These are phyloP conservation scores for Pseudohalonectria lignicola DNA, from an alignment of 2,329 filamentous ascomycete genomes.

Conservation along the genomic window DNA sequence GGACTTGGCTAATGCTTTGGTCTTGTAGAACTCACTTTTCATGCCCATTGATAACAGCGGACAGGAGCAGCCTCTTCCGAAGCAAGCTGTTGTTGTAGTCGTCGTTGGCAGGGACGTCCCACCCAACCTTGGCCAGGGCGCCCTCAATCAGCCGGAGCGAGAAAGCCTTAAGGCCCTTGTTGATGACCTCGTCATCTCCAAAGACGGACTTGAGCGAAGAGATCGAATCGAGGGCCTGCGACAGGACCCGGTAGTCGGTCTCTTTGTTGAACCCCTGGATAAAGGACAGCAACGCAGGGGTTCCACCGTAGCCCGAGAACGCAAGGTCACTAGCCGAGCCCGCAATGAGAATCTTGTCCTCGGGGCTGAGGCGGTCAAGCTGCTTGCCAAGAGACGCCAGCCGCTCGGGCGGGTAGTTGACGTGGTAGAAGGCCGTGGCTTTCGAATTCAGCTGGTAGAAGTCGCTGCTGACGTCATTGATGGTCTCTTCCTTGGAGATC, in stretches of 20 bases:
- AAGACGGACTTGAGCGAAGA: constrained; percentile 77
- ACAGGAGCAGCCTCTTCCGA: constrained; percentile 67
- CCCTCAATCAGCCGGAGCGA: constrained; percentile 64
- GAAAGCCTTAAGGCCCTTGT: constrained; percentile 66
- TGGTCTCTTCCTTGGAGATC: constrained; percentile 63
- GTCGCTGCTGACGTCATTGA: constrained; percentile 60
- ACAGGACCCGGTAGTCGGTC: constrained; percentile 80
- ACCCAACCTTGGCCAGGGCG: constrained; percentile 71
- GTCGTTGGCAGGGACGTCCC: constrained; percentile 69
- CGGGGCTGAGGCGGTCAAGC: constrained; percentile 63
- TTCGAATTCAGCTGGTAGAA: constrained; percentile 95
- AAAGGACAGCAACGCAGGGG: constrained; percentile 71
- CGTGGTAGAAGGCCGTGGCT: constrained; percentile 80
- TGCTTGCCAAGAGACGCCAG: constrained; percentile 70
- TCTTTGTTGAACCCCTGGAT: constrained; percentile 76
- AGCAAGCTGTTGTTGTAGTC: constrained; percentile 75
- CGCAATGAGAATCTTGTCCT: constrained; percentile 89
- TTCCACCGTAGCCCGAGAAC: constrained; percentile 74
- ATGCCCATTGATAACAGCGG: constrained; percentile 68
- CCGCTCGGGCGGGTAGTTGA: constrained; percentile 81
- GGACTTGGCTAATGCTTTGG: too few species aligned
- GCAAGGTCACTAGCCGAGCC: constrained; percentile 85
- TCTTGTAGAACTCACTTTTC: constrained; percentile 59
- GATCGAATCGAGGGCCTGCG: constrained; percentile 69
- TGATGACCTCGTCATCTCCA: constrained; percentile 60